Conservation (phyloP, 441 rosid genomes). For the Flueggea neowawraea region DNA sequence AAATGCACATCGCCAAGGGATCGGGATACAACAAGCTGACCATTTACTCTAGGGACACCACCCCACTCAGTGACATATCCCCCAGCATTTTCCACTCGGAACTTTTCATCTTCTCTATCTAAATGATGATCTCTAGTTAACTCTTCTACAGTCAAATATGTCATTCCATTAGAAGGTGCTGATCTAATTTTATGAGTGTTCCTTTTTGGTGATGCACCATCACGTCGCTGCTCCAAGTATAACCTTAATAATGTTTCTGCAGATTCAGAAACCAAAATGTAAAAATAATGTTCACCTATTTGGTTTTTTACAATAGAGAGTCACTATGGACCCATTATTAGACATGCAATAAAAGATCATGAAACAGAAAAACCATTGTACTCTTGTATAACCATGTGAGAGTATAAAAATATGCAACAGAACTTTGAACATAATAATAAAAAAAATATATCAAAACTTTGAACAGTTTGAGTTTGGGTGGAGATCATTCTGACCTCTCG, state of each 20-base stretch:
- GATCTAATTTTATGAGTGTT: slow-evolving; percentile 38
- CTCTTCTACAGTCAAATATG: slow-evolving; percentile 60
- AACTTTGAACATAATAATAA: not conserved
- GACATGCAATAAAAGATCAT: too few relatives aligned
- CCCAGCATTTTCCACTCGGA: slow-evolving; percentile 88
- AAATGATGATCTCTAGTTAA: slow-evolving; percentile 92
- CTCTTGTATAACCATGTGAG: too few relatives aligned
- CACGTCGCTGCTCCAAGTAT: slow-evolving; percentile 65
- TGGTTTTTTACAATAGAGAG: not conserved
- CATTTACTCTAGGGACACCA: slow-evolving; percentile 85
- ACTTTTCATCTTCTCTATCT: slow-evolving; percentile 86
- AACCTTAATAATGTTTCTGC: slow-evolving; percentile 73
- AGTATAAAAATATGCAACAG: not conserved
- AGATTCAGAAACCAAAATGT: slow-evolving; percentile 24
- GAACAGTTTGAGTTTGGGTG: slow-evolving; percentile 10
- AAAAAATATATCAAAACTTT: slow-evolving; percentile 7
- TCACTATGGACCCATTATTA: too few relatives aligned
- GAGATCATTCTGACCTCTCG: slow-evolving; percentile 58
- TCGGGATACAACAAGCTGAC: slow-evolving; percentile 91
- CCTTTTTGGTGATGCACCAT: slow-evolving; percentile 42
- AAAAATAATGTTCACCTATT: slow-evolving; percentile 9
- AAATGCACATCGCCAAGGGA: slow-evolving; percentile 79
- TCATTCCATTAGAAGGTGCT: slow-evolving; percentile 41
- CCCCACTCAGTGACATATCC: slow-evolving; percentile 83
- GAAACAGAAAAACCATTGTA: too few relatives aligned